Percentiles rank a stretch among this genome's conserved stretches.
Evolutionary conservation across 148 eudicot species (phyloP).

Genomic region (Agrostemma githago): DNA sequence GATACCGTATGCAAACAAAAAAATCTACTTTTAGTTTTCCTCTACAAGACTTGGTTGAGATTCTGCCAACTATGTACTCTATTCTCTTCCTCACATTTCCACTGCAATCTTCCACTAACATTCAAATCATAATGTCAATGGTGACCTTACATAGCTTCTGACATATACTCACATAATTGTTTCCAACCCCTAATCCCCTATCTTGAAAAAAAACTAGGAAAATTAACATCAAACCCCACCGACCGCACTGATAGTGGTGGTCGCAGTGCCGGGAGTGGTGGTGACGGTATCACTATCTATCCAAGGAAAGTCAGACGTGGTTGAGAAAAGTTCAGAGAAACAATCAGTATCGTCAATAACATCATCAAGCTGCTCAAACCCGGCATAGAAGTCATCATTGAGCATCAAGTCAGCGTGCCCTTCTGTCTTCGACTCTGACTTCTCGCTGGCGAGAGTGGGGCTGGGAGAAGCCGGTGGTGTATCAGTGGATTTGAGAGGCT

Average conservation of each 20-base stretch:
- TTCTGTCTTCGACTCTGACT: constrained; percentile 4
- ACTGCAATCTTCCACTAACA: constrained; percentile 24
- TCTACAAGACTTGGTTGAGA: constrained; percentile 22
- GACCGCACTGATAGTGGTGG: constrained; percentile 40
- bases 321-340: constrained; percentile 31
- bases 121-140: constrained; percentile 25
- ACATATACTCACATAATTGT: constrained; percentile 13
- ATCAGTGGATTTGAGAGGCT: constrained; percentile 29
- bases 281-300: constrained; percentile 22
- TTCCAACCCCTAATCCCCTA: not conserved
- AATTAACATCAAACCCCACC: constrained; percentile 49
- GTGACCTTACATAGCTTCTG: constrained; percentile 34
- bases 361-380: constrained; percentile 58
- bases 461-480: constrained; percentile 29
- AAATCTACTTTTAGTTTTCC: not conserved
- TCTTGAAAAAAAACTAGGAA: constrained; percentile 10
- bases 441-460: constrained; percentile 25
- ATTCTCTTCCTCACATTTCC: constrained; percentile 15
- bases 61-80: constrained; percentile 20
- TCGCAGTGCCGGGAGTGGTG: constrained; percentile 16
- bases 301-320: constrained; percentile 37
- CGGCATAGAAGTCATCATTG: constrained; percentile 77
- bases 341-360: constrained; percentile 38
- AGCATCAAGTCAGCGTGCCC: constrained; percentile 40
- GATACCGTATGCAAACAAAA: not conserved